A percentile compares a stretch with the other conserved stretches of the same genome.
Conservation (phyloP, 1,139 yeast genomes). For the Hyphopichia burtonii region DNA sequence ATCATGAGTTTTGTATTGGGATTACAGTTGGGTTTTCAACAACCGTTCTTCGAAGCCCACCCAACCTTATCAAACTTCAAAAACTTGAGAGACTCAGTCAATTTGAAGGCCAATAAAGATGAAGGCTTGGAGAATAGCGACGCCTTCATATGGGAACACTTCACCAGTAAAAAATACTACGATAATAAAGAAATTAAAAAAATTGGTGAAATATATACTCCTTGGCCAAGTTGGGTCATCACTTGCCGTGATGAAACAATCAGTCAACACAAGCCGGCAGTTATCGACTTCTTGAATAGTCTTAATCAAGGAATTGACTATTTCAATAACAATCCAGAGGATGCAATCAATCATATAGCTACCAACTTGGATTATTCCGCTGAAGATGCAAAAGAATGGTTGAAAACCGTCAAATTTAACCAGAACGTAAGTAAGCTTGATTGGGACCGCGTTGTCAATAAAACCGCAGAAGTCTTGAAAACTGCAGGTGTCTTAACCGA, state of each 20-base stretch:
- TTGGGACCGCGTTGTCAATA: conserved; percentile 49
- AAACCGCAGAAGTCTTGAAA: conserved; percentile 58
- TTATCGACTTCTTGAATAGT: conserved; percentile 48
- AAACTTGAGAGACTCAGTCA: conserved; percentile 78
- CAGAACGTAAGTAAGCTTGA: conserved; percentile 50
- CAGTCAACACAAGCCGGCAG: conserved; percentile 23
- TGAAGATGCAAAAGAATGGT: conserved; percentile 80
- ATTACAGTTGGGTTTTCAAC: conserved; percentile 47
- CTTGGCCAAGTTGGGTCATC: conserved; percentile 96
- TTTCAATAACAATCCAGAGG: conserved; percentile 59
- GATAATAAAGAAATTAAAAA: conserved; percentile 75
- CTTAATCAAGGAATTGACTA: conserved; percentile 67
- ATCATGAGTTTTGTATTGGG: conserved; percentile 89
- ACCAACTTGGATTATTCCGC: conserved; percentile 70
- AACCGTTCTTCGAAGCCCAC: conserved; percentile 51
- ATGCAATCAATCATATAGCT: conserved; percentile 65
- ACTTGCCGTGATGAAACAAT: conserved; percentile 36
- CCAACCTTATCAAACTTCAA: conserved; percentile 66
- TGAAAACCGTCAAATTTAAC: conserved; percentile 69
- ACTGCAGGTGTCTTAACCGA: conserved; percentile 59
- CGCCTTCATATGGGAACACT: conserved; percentile 95
- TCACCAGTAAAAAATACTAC: conserved; percentile 82
- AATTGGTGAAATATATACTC: conserved; percentile 87
- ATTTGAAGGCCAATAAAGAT: conserved; percentile 40
- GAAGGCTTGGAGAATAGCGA: conserved; percentile 49